Evolutionary conservation across 1,284 basidiomycete species (phyloP), one percentile per base, ranked within the genome.

Genomic region (Polyporus tsugae): DNA sequence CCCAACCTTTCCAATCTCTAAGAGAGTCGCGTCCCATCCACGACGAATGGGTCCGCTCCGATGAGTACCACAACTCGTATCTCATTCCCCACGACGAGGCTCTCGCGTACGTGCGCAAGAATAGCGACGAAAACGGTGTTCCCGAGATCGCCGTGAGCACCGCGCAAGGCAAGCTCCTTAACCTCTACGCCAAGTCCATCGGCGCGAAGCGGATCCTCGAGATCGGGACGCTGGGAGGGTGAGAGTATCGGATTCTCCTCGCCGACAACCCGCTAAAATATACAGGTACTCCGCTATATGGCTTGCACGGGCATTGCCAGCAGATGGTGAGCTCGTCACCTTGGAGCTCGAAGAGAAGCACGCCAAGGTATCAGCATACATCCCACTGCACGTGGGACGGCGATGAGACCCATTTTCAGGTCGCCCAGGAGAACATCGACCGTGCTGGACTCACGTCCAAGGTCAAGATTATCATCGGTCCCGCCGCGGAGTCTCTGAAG

Each of bases 211-310:
- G 83, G 58, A 81, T 89, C 33, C 77, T 90, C 42, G 89, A 90
- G 73, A 83, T 91, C 60, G 89, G 89, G 1, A 90, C 89, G 7
- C 81, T 90, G 2, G 89, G 87, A 73, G 89, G 88, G 87, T 88
- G 73, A 64, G 83, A 78, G 2, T 9, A 29, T 33, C 17, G 10
- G 4, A 33, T 17, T 19, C 66, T 69, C 65, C 69, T 9, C 66
- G 60, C n/a, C 60, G 59, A 25, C 35, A 22, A 1, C 5, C 10
- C 19, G 36, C 39, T 60, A 39, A 60, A 38, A 9, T 25, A 9
- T 57, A 10, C 70, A 89, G 87, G 9, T 89, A 87, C 75, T 89
- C 88, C 6, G 83, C 87, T 2, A 88, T 89, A 65, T 90, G 87
- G 86, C 79, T 90, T 41, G 87, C 84, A 1, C 81, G 84, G 61